These are phyloP conservation scores for Eucalyptus melliodora DNA, from an alignment of 345 rosid species.

Conservation along the genomic window DNA sequence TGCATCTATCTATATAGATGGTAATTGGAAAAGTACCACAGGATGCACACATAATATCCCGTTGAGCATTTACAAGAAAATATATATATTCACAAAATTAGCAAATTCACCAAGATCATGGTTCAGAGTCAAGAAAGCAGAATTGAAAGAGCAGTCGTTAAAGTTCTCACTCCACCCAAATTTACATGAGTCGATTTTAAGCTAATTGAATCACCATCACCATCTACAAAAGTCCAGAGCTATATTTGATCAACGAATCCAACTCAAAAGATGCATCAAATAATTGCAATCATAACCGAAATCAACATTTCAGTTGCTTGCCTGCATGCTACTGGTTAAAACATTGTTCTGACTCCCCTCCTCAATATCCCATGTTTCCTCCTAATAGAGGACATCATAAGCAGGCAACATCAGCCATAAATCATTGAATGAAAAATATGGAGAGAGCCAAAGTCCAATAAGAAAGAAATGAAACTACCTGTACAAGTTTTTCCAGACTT, in stretches of 20 bases:
- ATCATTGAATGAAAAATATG: conserved; percentile 7
- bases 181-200: background rate
- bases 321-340: conserved; percentile 94
- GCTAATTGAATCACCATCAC: background rate
- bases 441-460: background rate
- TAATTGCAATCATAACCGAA: background rate
- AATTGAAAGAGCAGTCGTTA: background rate
- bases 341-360: conserved; percentile 94
- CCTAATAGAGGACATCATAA: conserved; percentile 18
- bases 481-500: conserved; percentile 86
- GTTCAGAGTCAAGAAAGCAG: background rate
- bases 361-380: conserved; percentile 98
- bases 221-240: background rate
- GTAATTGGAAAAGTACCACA: background rate
- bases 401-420: background rate
- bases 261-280: background rate
- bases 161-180: background rate
- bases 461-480: conserved; percentile 32
- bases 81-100: background rate
- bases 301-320: conserved; percentile 2
- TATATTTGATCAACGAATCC: background rate
- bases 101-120: background rate
- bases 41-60: background rate
- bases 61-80: background rate
- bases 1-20: background rate